phyloP scores from a whole-genome alignment of 2,329 filamentous ascomycete genomes.

The Canariomyces notabilis region DNA sequence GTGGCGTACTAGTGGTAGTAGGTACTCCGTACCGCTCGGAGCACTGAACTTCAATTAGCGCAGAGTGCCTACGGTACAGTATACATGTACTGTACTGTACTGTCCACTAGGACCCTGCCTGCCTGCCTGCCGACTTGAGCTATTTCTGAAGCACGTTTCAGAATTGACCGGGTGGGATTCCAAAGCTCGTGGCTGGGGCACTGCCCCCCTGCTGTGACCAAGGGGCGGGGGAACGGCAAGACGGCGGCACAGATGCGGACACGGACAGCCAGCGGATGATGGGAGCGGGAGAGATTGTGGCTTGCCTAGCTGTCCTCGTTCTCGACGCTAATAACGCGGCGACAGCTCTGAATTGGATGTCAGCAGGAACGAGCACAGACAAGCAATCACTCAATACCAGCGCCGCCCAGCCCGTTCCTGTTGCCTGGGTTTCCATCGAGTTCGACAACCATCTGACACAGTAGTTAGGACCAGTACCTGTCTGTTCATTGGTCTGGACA shows the following conservation, averaged over 20 bases:
- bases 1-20: no score
- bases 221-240: not conserved
- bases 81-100: no score
- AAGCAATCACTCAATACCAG: no score
- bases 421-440: no score
- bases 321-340: not conserved
- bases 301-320: not conserved
- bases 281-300: not conserved
- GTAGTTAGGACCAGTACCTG: no score
- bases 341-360: not conserved
- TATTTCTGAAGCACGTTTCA: conserved; percentile 31
- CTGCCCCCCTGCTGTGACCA: conserved; percentile 20
- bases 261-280: not conserved
- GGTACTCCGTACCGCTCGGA: no score
- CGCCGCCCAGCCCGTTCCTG: no score
- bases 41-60: no score
- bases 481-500: no score
- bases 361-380: not conserved
- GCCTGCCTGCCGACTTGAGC: conserved; percentile 19
- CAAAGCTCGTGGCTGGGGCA: conserved; percentile 23
- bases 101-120: no score
- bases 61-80: no score
- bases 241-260: conserved; percentile 8
- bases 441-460: no score
- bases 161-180: conserved; percentile 22